Base-by-base conservation (phyloP, 495 filamentous ascomycete genomes). In the Lentithecium fluviatile region DNA sequence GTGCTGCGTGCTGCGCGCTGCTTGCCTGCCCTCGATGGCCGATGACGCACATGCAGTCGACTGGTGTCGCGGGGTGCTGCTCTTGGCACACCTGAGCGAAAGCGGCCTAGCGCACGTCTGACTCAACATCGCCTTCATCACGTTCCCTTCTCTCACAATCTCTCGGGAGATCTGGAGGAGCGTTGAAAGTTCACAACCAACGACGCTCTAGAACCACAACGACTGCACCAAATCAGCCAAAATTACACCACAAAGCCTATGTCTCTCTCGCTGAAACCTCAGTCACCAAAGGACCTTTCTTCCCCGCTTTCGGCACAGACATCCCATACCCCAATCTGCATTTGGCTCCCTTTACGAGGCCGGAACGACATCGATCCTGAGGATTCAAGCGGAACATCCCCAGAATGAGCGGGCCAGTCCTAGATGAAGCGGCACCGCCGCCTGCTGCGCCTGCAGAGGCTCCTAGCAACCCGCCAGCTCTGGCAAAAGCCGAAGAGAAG, bases 341-440 rank as follows among this genome's bases (percentile, higher is more conserved):
- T 20, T 20, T 43, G 15, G 3, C 19, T 15, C 3, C 19, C 40
- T 20, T 43, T 4, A 43, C 13, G 19, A 43, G 5, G 3, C 40
- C 4, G 6, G 15, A 13, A 6, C 15, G 19, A 43, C 13, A n/a
- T n/a, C 6, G 40, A 43, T 43, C 19, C 3, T 13, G 13, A n/a
- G 15, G 13, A 4, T 15, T 20, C 40, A 15, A 6, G 19, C 5
- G 19, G 13, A 6, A 6, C 4, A 6, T 6, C 19, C 40, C 12
- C 24, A 56, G 2, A 2, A 64, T 64, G 60, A 64, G 60, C 23
- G 53, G 58, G 2, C 17, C 61, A 15, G 34, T 46, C 38, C 17
- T 19, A 15, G 37, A 40, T 7, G 61, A 29, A n/a, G 48, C 55
- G 15, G 57, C 43, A 7, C 64, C 17, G 34, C 24, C 45, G 26